Percentiles rank a stretch among this genome's conserved stretches.
These are phyloP conservation scores for Phialophora expanda DNA, from an alignment of 2,329 filamentous ascomycete species.

Conservation along the genomic window DNA sequence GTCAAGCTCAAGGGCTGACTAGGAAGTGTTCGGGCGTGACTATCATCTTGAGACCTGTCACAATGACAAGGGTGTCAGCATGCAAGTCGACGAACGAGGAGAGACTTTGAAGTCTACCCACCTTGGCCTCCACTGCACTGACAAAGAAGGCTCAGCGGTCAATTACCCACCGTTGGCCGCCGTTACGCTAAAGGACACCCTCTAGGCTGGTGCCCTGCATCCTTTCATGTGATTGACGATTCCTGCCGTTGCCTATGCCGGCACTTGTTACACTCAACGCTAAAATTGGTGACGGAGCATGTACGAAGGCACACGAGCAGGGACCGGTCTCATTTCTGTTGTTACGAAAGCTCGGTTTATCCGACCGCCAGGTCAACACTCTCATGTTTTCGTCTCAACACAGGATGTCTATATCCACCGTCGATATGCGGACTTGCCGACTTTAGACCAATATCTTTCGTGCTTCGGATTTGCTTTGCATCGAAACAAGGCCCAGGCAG, in stretches of 20 bases:
- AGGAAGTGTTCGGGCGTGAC: background rate
- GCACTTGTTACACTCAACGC: slow-evolving; percentile 5
- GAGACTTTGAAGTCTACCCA: background rate
- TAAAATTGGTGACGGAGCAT: background rate
- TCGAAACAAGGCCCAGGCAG: background rate
- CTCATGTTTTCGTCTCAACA: background rate
- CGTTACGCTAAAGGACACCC: background rate
- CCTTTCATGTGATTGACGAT: slow-evolving; percentile 18
- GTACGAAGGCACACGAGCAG: background rate
- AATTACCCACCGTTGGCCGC: background rate
- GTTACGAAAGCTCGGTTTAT: background rate
- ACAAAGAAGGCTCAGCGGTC: background rate
- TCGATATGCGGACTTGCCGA: background rate
- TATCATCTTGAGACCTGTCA: background rate
- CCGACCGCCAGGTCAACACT: background rate
- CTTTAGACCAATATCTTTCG: background rate
- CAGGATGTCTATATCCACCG: background rate
- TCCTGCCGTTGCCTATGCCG: slow-evolving; percentile 12
- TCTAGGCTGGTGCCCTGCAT: slow-evolving; percentile 4
- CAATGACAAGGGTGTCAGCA: slow-evolving; percentile 8
- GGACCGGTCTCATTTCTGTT: background rate
- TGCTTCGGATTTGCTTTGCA: background rate
- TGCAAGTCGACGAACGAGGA: slow-evolving; percentile 4
- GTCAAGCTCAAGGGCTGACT: background rate
- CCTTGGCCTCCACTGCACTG: background rate